These are phyloP conservation scores for Starmerella apis DNA, from an alignment of 805 yeast genomes.

Conservation along the genomic window DNA sequence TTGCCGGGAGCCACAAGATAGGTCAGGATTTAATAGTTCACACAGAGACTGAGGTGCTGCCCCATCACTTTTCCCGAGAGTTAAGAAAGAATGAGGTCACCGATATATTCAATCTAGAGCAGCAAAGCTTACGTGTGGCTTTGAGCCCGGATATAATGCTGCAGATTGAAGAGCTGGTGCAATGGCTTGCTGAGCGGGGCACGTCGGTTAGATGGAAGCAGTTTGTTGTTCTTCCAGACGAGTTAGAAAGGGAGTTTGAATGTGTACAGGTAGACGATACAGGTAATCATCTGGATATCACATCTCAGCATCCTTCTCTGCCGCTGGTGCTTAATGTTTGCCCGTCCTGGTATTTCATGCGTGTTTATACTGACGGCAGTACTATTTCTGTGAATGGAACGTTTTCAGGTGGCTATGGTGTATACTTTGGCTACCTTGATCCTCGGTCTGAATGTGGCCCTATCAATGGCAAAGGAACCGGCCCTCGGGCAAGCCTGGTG, in stretches of 20 bases:
- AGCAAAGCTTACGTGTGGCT: neutral
- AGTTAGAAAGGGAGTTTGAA: neutral
- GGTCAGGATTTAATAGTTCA: neutral
- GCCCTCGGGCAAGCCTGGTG: conserved; percentile 5
- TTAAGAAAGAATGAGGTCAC: neutral
- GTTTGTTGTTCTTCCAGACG: neutral
- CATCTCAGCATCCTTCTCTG: neutral
- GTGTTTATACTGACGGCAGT: conserved; percentile 5
- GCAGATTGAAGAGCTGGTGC: conserved; percentile 1
- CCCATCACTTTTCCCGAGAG: neutral
- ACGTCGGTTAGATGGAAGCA: neutral
- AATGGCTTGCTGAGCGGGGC: neutral
- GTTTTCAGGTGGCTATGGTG: conserved; percentile 1
- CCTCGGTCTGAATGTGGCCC: conserved; percentile 5
- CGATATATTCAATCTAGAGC: neutral
- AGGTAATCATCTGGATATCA: neutral
- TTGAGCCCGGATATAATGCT: neutral
- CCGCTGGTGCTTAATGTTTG: neutral
- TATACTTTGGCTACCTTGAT: conserved; percentile 3
- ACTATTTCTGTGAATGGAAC: conserved; percentile 4
- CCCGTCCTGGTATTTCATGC: neutral
- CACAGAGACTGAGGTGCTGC: neutral
- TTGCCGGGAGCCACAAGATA: neutral
- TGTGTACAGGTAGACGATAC: neutral
- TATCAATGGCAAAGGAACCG: neutral